These are phyloP conservation scores for Fusarium sp. DNA, from an alignment of 2,329 filamentous ascomycete genomes.

Conservation along the genomic window DNA sequence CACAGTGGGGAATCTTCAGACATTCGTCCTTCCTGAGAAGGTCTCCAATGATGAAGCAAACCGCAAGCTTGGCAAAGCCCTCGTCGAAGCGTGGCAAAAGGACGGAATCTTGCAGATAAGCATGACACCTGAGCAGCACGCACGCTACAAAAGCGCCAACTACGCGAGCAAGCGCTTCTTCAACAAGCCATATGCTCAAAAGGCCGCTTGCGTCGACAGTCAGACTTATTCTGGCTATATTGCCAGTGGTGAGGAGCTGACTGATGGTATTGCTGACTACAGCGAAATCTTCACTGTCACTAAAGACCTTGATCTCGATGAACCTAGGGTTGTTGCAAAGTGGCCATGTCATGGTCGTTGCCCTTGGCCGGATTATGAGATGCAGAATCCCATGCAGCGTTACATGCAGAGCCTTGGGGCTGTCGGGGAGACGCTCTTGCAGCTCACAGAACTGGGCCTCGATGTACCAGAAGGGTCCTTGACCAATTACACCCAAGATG, in stretches of 20 bases:
- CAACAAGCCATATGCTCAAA: conserved; percentile 51
- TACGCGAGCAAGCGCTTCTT: conserved; percentile 57
- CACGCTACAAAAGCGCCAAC: conserved; percentile 53
- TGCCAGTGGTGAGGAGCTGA: conserved; percentile 62
- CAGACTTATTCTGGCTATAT: conserved; percentile 63
- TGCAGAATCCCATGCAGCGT: conserved; percentile 55
- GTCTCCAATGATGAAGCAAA: conserved; percentile 53
- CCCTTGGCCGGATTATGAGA: conserved; percentile 60
- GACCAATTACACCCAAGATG: conserved; percentile 58
- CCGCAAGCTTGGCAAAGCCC: conserved; percentile 53
- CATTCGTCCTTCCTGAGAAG: conserved; percentile 56
- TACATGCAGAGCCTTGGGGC: conserved; percentile 58
- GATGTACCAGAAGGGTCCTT: conserved; percentile 56
- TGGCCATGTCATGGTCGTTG: conserved; percentile 65
- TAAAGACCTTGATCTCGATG: conserved; percentile 57
- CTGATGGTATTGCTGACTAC: conserved; percentile 63
- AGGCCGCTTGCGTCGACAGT: conserved; percentile 58
- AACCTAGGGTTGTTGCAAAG: conserved; percentile 54
- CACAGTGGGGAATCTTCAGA: conserved; percentile 51
- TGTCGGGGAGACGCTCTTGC: conserved; percentile 59
- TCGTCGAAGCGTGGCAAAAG: conserved; percentile 58
- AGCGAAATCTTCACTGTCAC: conserved; percentile 66
- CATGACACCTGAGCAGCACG: conserved; percentile 53
- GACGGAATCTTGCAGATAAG: conserved; percentile 63
- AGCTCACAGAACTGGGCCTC: conserved; percentile 60